Base-by-base conservation (phyloP, 306 rosid species). In the Castanospermum australe region DNA sequence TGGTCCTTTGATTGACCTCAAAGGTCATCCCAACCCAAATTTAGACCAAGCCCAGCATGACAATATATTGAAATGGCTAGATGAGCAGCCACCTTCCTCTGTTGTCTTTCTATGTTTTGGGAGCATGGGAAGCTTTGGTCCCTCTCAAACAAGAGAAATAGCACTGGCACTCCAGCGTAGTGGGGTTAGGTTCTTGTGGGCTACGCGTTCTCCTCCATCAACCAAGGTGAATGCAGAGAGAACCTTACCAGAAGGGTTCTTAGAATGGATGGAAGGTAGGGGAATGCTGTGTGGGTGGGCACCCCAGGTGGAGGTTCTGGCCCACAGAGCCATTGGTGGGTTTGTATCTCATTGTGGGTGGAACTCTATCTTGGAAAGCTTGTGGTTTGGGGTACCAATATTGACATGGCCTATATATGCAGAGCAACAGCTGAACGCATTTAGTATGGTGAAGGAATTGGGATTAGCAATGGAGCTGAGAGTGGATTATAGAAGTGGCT, bases 351-450 rank as follows among this genome's bases (percentile, higher is more conserved):
- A 88, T 44, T 91, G 92, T 61, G 93, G 92, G 9, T 91, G 97
- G 97, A 91, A 89, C 66, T 91, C 93, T 8, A 51, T 89, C 39
- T 50, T 89, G 73, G 97, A 89, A 78, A 89, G 93, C 74, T 61
- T 91, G 85, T 91, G 93, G 93, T 74, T 79, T 75, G 92, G 92
- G 2, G 93, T 91, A 1, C 97, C 93, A 2, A 82, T 88, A 73
- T 76, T 85, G 65, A 88, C 97, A 17, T 91, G 90, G 97, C 97
- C 93, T 12, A 66, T 89, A n/a, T 88, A 86, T 79, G 93, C 85
- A n/a, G 97, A 89, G 73, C 92, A 92, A 3, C 88, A 89, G 52
- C 62, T 91, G n/a, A 91, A 88, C 59, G 97, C 93, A 38, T 87
- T 73, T 75, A 63, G 48, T 52, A 73, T 89, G 94, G 91, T 83